Evolutionary conservation across 805 yeast species (phyloP).

Genomic region (Lachancea sp.): DNA sequence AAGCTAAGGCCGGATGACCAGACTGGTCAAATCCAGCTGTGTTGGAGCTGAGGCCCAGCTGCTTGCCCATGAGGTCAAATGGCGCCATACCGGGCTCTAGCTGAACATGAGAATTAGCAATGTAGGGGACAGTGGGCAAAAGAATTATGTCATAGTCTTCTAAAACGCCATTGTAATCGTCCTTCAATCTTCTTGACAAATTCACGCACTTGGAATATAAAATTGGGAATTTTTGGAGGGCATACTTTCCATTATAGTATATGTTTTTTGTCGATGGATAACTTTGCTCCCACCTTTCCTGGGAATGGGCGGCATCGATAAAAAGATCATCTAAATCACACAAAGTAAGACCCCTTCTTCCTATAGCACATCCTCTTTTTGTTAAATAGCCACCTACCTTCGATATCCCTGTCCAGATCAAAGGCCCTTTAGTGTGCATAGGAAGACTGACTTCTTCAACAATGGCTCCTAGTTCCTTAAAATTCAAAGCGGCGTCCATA

Average conservation of each 20-base stretch:
- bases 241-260: constrained; percentile 34
- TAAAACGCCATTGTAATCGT: not conserved
- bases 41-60: not conserved
- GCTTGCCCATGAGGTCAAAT: not conserved
- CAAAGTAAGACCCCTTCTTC: constrained; percentile 14
- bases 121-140: not conserved
- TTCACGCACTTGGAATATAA: constrained; percentile 7
- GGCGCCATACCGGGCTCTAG: not conserved
- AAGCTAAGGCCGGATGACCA: not conserved
- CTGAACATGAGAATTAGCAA: not conserved
- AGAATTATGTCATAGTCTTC: not conserved
- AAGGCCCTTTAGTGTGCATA: constrained; percentile 34
- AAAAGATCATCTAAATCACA: too few species aligned
- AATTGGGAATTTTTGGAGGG: constrained; percentile 31
- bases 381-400: constrained; percentile 21
- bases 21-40: not conserved
- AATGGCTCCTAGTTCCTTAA: constrained; percentile 31
- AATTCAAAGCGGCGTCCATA: constrained; percentile 28
- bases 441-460: constrained; percentile 35
- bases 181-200: not conserved
- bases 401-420: constrained; percentile 35
- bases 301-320: too few species aligned
- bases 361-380: constrained; percentile 11
- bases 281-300: too few species aligned
- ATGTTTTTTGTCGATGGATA: too few species aligned